Percentiles rank a stretch among this genome's conserved stretches.
phyloP scores from a whole-genome alignment of 1,284 basidiomycete species.

The Cryptococcus amylolentus region DNA sequence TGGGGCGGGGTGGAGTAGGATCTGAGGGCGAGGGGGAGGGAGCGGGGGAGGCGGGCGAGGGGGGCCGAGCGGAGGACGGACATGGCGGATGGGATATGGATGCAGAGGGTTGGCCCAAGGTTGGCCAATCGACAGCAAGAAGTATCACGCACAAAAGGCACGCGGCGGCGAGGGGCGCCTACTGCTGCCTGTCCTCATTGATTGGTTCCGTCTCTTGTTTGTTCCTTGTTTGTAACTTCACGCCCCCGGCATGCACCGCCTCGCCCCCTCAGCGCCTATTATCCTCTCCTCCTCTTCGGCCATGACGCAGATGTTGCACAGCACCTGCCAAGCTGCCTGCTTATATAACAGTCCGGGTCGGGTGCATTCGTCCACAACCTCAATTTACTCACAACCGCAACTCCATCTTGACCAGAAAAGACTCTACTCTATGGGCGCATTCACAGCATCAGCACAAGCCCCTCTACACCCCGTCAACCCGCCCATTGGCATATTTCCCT shows the following conservation, averaged over 20 bases:
- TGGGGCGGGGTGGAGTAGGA: constrained; percentile 7
- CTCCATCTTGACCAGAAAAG: too few species aligned
- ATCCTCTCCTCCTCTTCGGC: too few species aligned
- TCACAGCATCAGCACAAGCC: constrained; percentile 20
- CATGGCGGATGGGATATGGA: not conserved
- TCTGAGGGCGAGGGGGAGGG: not conserved
- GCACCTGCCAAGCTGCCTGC: too few species aligned
- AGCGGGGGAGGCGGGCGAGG: not conserved
- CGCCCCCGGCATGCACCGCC: too few species aligned
- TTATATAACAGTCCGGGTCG: too few species aligned
- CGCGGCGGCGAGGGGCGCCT: not conserved
- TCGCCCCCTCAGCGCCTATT: too few species aligned
- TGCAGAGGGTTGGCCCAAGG: not conserved
- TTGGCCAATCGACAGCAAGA: not conserved
- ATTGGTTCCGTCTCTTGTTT: too few species aligned
- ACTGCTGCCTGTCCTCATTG: not conserved
- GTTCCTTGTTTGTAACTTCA: too few species aligned
- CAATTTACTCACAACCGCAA: too few species aligned
- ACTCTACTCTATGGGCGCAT: constrained; percentile 3
- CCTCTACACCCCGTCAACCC: constrained; percentile 35
- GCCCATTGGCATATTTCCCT: constrained; percentile 34
- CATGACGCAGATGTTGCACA: too few species aligned
- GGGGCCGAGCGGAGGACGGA: constrained; percentile 3
- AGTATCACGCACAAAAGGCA: too few species aligned
- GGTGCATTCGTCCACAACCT: too few species aligned